Base-by-base conservation (phyloP, 345 rosid species). In the Nasturtium officinale region DNA sequence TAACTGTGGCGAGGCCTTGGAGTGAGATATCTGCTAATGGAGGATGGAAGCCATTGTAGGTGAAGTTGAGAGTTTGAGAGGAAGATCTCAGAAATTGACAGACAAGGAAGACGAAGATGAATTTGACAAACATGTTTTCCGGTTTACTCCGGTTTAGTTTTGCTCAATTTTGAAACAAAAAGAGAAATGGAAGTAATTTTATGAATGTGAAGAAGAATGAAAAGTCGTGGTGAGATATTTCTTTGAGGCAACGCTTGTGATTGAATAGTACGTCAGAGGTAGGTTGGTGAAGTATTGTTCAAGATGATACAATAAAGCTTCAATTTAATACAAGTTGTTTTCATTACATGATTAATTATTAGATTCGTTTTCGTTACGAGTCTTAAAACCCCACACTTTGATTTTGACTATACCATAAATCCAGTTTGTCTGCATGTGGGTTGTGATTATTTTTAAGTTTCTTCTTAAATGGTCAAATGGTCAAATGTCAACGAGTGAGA, bases 1-100 rank as follows among this genome's bases (percentile, higher is more conserved):
- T 81, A 69, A 93, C 65, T 60, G 80, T 79, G 7, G 97, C 94
- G 66, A 43, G 84, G 18, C 88, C 95, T 32, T 72, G 61, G 25
- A 93, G 56, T 72, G 69, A 85, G 50, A 88, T 75, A 17, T 67
- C 54, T 50, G 55, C 60, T 13, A 59, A 20, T 35, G 78, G 73
- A 28, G 47, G 62, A 23, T 58, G 52, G 61, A 75, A 75, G 29
- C 73, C 78, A 75, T 67, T 67, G 73, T 67, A 75, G n/a, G 56
- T 75, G 62, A 72, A 63, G 12, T 62, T 53, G 33, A 74, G 78
- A 40, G 1, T 30, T 53, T 75, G 73, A 59, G 78, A 75, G 5
- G 78, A 75, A 67, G 68, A 60, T 30, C 20, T 61, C 12, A 12
- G 47, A 7, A 37, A 51, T 30, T 60, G 78, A 67, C 21, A 67